phyloP scores from a whole-genome alignment of 1,139 yeast genomes.

The Taiozyma sp. region DNA sequence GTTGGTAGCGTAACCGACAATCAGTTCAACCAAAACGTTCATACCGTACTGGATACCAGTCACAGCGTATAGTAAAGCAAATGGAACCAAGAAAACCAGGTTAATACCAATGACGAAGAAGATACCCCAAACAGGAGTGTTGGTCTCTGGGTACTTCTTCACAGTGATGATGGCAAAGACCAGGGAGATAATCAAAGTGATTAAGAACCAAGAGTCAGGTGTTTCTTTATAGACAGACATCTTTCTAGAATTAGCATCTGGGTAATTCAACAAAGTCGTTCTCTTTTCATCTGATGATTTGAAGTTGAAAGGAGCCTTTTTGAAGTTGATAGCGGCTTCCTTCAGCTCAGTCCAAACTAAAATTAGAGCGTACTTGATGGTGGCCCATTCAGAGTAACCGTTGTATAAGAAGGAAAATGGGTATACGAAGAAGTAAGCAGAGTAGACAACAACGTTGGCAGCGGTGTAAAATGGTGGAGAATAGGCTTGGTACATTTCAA shows the following conservation, averaged over 20 bases:
- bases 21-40: conserved; percentile 55
- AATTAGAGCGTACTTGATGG: conserved; percentile 20
- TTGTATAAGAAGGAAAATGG: conserved; percentile 51
- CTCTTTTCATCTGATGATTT: background rate
- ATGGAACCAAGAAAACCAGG: conserved; percentile 50
- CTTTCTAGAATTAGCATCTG: conserved; percentile 54
- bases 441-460: conserved; percentile 49
- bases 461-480: conserved; percentile 61
- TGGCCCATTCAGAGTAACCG: conserved; percentile 26
- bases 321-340: conserved; percentile 27
- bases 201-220: conserved; percentile 56
- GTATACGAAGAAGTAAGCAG: conserved; percentile 53
- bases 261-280: background rate
- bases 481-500: conserved; percentile 36
- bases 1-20: conserved; percentile 60
- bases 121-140: conserved; percentile 46
- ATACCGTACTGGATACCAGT: conserved; percentile 51
- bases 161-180: conserved; percentile 46
- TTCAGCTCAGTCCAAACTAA: conserved; percentile 25
- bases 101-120: conserved; percentile 54
- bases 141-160: conserved; percentile 38
- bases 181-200: conserved; percentile 43
- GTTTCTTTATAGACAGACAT: conserved; percentile 55
- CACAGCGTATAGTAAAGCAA: conserved; percentile 43
- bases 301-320: conserved; percentile 5